phyloP scores from a whole-genome alignment of 2,329 filamentous ascomycete genomes.

The Xylaria polymorpha region DNA sequence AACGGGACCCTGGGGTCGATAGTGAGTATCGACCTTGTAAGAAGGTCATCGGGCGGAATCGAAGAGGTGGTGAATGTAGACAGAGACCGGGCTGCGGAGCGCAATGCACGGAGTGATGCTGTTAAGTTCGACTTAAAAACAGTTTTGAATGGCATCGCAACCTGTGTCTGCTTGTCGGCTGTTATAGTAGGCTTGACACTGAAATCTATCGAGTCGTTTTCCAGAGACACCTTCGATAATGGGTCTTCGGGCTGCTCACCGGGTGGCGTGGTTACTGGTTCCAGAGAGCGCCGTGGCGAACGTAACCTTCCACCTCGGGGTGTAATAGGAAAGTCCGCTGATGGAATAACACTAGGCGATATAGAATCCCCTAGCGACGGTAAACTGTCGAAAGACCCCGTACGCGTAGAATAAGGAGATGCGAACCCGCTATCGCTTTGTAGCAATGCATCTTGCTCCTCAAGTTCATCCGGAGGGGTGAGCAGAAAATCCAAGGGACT shows the following conservation, averaged over 20 bases:
- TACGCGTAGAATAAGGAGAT: conserved; percentile 65
- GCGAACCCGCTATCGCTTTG: conserved; percentile 64
- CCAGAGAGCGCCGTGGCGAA: conserved; percentile 62
- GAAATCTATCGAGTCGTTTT: conserved; percentile 61
- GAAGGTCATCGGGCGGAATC: conserved; percentile 73
- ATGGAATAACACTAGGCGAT: conserved; percentile 61
- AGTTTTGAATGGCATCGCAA: conserved; percentile 60
- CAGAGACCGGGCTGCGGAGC: conserved; percentile 72
- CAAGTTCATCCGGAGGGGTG: conserved; percentile 68
- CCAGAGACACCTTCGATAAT: conserved; percentile 55
- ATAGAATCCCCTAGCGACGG: conserved; percentile 69
- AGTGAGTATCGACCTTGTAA: conserved; percentile 74
- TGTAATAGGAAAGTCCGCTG: conserved; percentile 61
- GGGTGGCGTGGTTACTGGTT: conserved; percentile 67
- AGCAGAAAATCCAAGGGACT: conserved; percentile 70
- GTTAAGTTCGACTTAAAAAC: conserved; percentile 78
- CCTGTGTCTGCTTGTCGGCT: conserved; percentile 51
- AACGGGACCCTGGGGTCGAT: conserved; percentile 75
- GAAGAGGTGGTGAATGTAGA: conserved; percentile 72
- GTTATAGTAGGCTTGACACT: conserved; percentile 48
- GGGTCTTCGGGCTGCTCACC: conserved; percentile 61
- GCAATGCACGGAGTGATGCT: conserved; percentile 72
- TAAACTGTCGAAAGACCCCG: conserved; percentile 70
- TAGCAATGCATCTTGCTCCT: conserved; percentile 59
- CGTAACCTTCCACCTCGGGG: conserved; percentile 57